A percentile compares a stretch with the other conserved stretches of the same genome.
Conservation (phyloP, 148 eudicot genomes). For the Vaccinium vitisidaea region DNA sequence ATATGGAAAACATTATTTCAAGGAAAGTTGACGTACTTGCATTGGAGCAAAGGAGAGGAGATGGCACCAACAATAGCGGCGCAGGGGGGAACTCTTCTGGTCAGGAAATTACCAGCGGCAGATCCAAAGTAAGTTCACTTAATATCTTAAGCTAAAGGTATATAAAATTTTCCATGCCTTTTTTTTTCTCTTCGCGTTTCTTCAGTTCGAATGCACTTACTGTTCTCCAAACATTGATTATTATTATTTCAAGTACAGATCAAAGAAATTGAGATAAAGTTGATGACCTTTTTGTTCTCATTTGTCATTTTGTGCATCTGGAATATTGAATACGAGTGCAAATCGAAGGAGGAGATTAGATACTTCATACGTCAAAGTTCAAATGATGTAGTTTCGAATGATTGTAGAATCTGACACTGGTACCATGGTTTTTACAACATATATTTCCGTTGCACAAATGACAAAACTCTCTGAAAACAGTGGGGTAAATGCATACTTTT, state of each 20-base stretch:
- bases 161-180: constrained; percentile 1
- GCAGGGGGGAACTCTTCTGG: constrained; percentile 85
- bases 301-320: neutral
- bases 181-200: neutral
- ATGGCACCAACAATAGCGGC: constrained; percentile 74
- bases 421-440: neutral
- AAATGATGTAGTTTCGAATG: neutral
- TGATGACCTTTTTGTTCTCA: neutral
- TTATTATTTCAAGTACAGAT: neutral
- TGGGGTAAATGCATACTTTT: neutral
- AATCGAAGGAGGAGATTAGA: neutral
- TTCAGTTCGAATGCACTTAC: neutral
- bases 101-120: constrained; percentile 70
- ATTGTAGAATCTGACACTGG: neutral
- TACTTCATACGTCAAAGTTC: neutral
- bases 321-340: neutral
- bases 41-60: constrained; percentile 78
- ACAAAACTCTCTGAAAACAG: neutral
- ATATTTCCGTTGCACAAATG: neutral
- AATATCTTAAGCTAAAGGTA: neutral
- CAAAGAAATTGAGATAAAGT: neutral
- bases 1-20: constrained; percentile 58
- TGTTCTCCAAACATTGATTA: neutral
- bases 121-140: constrained; percentile 56
- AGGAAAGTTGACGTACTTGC: constrained; percentile 79